Percentiles rank a stretch among this genome's conserved stretches.
phyloP scores from a whole-genome alignment of 1,284 basidiomycete genomes.

The Ganoderma sinense region DNA sequence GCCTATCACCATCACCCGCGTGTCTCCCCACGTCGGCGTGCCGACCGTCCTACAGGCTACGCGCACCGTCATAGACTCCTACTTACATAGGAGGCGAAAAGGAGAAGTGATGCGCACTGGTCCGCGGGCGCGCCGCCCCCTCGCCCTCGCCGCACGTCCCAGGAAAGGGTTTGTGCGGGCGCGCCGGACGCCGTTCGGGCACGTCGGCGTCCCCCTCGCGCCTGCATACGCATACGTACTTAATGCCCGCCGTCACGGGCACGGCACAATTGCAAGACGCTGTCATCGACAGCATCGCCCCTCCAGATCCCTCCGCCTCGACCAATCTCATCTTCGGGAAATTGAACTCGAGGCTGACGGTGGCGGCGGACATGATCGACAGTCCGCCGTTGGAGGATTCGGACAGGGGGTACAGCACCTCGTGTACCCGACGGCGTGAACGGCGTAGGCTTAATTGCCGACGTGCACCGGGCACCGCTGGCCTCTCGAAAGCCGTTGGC shows the following conservation, averaged over 20 bases:
- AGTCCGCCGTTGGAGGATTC: not conserved
- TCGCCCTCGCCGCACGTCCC: not conserved
- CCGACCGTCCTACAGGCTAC: not conserved
- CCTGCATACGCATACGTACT: not conserved
- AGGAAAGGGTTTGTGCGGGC: not conserved
- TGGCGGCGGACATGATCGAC: not conserved
- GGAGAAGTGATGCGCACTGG: not conserved
- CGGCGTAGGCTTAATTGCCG: not conserved
- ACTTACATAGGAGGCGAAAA: not conserved
- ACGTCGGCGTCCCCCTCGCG: not conserved
- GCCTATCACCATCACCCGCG: not conserved
- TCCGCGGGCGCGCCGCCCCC: not conserved
- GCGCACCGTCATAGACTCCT: not conserved
- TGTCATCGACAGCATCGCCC: not conserved
- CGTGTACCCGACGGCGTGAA: not conserved
- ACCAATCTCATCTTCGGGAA: not conserved
- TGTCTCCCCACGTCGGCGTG: not conserved
- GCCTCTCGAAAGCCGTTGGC: not conserved
- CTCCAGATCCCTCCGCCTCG: not conserved
- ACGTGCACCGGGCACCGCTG: not conserved
- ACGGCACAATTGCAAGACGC: not conserved
- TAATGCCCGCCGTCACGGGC: not conserved
- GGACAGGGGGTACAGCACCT: not conserved
- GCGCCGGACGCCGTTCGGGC: not conserved
- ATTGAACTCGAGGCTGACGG: not conserved